Evolutionary conservation across 345 rosid genomes (phyloP), one percentile per base, ranked within the genome.

Genomic region (Salix dunnii): DNA sequence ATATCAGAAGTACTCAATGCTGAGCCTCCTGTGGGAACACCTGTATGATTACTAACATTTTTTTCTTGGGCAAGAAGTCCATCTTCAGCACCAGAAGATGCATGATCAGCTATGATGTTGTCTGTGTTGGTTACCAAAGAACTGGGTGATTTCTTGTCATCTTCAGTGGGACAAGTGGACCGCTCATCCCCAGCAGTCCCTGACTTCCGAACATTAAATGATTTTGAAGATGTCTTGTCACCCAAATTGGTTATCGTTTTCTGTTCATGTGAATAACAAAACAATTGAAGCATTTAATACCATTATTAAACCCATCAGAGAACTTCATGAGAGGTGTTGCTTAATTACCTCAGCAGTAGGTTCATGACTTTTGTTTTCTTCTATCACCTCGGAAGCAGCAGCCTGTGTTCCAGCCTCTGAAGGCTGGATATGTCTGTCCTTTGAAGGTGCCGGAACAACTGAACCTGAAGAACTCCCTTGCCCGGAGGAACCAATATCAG

Each of bases 381-480:
- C 79, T 4, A 62, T 74, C 79, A 62, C 73, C 76, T 75, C 79
- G 81, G 91, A 80, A 70, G 77, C 33, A 69, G 42, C 83, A 7
- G 73, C 30, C 51, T 83, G 72, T 58, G 28, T 58, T 9, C 48
- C 70, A 75, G 71, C 76, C 73, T 84, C 89, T 33, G 85, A 82
- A 35, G 85, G 73, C 75, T 75, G 84, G 70, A 48, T 79, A 82
- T 66, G 74, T 30, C 68, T 77, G 3, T 58, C 78, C 3, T 73
- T 72, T 65, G 82, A 79, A 80, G 79, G 74, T 58, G 89, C 70
- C 30, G 82, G 81, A 79, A 75, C 79, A 78, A 55, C 61, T 58
- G 86, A 46, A 80, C 78, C 86, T 33, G 90, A 89, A 81, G 93
- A 82, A 82, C 85, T 77, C 28, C 78, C 88, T 72, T 76, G 83